Base-by-base conservation (phyloP, 306 rosid species). In the Dryas alaskensis region DNA sequence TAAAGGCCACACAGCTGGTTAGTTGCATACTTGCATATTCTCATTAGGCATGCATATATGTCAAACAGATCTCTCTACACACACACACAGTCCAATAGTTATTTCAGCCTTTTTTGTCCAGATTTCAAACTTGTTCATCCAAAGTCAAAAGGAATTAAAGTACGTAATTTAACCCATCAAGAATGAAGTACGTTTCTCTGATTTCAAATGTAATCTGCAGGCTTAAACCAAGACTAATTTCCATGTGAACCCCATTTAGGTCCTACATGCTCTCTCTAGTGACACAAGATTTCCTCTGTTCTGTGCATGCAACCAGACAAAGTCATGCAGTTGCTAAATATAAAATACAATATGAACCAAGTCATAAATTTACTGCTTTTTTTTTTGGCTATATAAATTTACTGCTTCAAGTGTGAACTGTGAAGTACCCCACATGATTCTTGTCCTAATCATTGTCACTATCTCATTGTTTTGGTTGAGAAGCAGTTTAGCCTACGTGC, bases 371-470 rank as follows among this genome's bases (percentile, higher is more conserved):
- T 37, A n/a, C 31, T 1, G 40, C 39, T 57, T 65, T 22, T 22
- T 22, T 22, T 22, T 22, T 22, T 22, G 22, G 22, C 22, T 31
- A 31, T 2, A 31, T 31, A 31, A 31, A 31, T 51, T 65, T 37
- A n/a, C 31, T 1, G 40, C 39, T 57, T 65, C 51, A 73, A 37
- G 37, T 31, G 37, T 31, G 2, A 73, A 37, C 1, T 31, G 37
- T 31, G 2, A 31, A 31, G 53, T 12, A 40, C 64, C 70, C 73
- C 48, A 75, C 80, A 70, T 60, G 76, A 67, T 76, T 75, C 65
- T 69, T 76, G 84, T 81, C 70, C 7, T 65, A 13, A 37, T 46
- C 22, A 71, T 64, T 63, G 81, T 76, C 79, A 60, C 65, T 55
- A 65, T 71, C 76, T 71, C 42, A 52, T 44, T 22, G 81, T 75